phyloP scores from a whole-genome alignment of 257 asterid species.

The Phtheirospermum japonicum region DNA sequence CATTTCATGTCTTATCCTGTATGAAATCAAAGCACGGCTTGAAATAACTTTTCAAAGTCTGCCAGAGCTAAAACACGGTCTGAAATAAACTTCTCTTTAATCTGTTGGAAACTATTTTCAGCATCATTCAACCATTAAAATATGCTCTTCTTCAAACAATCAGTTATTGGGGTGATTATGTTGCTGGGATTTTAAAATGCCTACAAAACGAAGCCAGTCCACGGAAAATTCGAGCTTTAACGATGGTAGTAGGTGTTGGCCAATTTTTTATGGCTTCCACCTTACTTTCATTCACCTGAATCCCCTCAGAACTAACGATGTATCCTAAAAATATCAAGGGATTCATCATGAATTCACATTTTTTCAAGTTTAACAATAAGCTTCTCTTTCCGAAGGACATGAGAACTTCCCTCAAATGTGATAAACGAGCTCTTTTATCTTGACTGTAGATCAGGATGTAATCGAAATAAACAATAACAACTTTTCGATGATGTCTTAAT shows the following conservation, averaged over 20 bases:
- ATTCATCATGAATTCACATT: not conserved
- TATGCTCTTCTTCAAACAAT: too few relatives aligned
- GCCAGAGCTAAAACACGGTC: too few relatives aligned
- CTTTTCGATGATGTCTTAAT: not conserved
- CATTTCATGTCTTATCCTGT: too few relatives aligned
- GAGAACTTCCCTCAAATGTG: not conserved
- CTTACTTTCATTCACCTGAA: constrained; percentile 14
- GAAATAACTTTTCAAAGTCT: too few relatives aligned
- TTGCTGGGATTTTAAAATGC: constrained; percentile 7
- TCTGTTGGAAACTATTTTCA: too few relatives aligned
- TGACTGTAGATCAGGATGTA: not conserved
- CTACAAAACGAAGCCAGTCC: constrained; percentile 23
- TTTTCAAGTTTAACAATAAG: not conserved
- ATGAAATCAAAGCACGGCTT: too few relatives aligned
- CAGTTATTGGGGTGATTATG: not conserved
- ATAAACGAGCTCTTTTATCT: not conserved
- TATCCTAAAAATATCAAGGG: not conserved
- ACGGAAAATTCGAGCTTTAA: constrained; percentile 22
- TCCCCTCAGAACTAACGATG: not conserved
- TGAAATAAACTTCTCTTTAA: too few relatives aligned
- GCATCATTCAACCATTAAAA: too few relatives aligned
- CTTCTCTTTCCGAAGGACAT: too few relatives aligned
- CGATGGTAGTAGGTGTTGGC: constrained; percentile 16
- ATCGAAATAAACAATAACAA: not conserved
- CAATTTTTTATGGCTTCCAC: constrained; percentile 10